Conservation (phyloP, 768 basidiomycete genomes). For the Naematelia encephala region DNA sequence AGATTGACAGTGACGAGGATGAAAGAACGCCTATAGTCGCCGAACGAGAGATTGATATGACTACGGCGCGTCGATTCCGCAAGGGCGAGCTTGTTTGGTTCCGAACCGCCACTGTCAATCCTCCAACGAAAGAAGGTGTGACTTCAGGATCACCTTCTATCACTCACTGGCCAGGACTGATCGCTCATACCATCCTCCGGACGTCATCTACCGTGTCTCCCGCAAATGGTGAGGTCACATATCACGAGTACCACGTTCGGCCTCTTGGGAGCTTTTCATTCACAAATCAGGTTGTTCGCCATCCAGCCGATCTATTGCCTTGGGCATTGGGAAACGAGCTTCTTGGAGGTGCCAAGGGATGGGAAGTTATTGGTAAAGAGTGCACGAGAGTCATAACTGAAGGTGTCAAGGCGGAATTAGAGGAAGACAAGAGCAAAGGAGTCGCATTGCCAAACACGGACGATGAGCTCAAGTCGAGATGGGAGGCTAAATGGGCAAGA, state of each 20-base stretch:
- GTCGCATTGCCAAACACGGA: constrained; percentile 2
- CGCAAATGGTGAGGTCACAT: background rate
- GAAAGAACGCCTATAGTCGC: constrained; percentile 21
- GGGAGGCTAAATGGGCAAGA: constrained; percentile 27
- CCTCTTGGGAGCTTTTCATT: constrained; percentile 35
- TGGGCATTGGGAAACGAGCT: constrained; percentile 36
- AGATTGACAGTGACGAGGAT: constrained; percentile 8
- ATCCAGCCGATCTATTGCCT: constrained; percentile 28
- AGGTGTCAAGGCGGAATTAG: constrained; percentile 18
- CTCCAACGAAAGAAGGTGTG: constrained; percentile 3
- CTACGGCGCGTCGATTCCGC: constrained; percentile 29
- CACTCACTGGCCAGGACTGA: constrained; percentile 41
- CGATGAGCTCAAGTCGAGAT: constrained; percentile 8
- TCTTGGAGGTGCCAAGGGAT: constrained; percentile 30
- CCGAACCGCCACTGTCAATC: constrained; percentile 20
- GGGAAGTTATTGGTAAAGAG: constrained; percentile 28
- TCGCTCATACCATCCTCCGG: constrained; percentile 13
- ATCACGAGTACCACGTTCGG: constrained; percentile 30
- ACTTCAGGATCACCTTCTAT: constrained; percentile 13
- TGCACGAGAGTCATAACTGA: constrained; percentile 17
- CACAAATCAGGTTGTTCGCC: constrained; percentile 21
- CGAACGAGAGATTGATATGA: constrained; percentile 29
- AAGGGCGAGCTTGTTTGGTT: constrained; percentile 40
- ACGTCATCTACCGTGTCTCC: background rate
- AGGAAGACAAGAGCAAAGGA: constrained; percentile 12